Base-by-base conservation (phyloP, 495 filamentous ascomycete species). In the Aspergillus avenaceus region DNA sequence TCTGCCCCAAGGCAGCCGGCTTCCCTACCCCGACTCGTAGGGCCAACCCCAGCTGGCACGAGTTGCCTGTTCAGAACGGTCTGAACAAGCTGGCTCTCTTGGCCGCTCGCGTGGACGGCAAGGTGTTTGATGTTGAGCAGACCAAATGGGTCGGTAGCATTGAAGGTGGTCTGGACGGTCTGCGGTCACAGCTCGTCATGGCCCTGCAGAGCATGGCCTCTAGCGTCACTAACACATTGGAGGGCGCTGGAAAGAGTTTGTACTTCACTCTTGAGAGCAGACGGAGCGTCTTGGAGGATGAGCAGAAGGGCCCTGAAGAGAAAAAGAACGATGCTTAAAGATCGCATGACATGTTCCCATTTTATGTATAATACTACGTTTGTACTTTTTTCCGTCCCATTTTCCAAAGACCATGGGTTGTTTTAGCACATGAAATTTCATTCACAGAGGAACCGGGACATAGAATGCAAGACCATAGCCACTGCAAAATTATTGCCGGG, bases 141-240 rank as follows among this genome's bases (percentile, higher is more conserved):
- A 74, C 88, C 48, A 86, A 83, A 63, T 93, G 88, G 87, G 81
- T 97, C 44, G 88, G 86, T 34, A 78, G 82, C n/a, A 87, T 97
- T 60, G 77, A 86, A 57, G 86, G 85, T 44, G 91, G 91, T 9
- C 62, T 96, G 50, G 89, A 92, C 24, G 84, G 85, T 16, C 74
- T 97, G 55, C 79, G 91, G 49, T 86, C 82, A 24, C 86, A 95
- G 75, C 74, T 99, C 53, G 84, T 96, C 23, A 69, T 63, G 54
- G 78, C 92, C 68, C 71, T 97, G 69, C 84, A 88, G 64, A 81
- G 79, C 59, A 77, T 88, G 56, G 88, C 87, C 26, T 81, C 83
- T 28, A 80, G 85, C 49, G 60, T 97, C 42, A 86, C 88, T 29
- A 82, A 64, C 56, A 75, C 80, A 19, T 64, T 97, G 67, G 90